A percentile compares a stretch with the other conserved stretches of the same genome.
These are phyloP conservation scores for Orbilia quercus DNA, from an alignment of 2,329 filamentous ascomycete species.

Conservation along the genomic window DNA sequence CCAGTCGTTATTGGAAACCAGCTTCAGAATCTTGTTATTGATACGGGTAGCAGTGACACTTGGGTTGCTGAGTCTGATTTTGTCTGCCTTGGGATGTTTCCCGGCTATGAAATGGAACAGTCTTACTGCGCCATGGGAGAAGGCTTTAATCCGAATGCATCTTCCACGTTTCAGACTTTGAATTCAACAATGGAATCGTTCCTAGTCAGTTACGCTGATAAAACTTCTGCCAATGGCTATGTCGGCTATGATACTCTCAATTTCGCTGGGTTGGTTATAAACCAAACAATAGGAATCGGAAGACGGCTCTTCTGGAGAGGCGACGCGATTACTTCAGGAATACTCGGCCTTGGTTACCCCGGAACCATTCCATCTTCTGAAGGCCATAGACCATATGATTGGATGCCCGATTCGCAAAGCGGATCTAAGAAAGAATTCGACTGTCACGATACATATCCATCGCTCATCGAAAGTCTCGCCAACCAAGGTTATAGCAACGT, in stretches of 20 bases:
- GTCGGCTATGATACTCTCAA: conserved; percentile 39
- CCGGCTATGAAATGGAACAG: not conserved
- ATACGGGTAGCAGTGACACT: conserved; percentile 50
- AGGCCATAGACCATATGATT: conserved; percentile 41
- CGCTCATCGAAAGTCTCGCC: conserved; percentile 34
- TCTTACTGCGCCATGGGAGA: conserved; percentile 16
- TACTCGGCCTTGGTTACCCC: conserved; percentile 46
- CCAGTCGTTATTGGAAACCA: conserved; percentile 28
- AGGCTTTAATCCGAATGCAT: conserved; percentile 10
- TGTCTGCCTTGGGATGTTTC: conserved; percentile 2
- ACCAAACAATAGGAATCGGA: conserved; percentile 23
- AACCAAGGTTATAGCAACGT: conserved; percentile 24
- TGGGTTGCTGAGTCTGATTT: conserved; percentile 25
- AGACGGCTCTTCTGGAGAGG: conserved; percentile 14
- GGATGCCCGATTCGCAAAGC: not conserved
- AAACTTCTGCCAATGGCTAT: conserved; percentile 2
- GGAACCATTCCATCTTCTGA: conserved; percentile 32
- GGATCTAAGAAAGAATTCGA: conserved; percentile 9
- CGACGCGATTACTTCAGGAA: conserved; percentile 23
- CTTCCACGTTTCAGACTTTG: conserved; percentile 21
- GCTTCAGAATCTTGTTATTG: conserved; percentile 22
- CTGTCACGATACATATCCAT: conserved; percentile 42
- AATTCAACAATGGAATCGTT: conserved; percentile 18
- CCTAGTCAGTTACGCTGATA: conserved; percentile 13
- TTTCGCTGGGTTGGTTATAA: conserved; percentile 25